Evolutionary conservation across 1,139 yeast species (phyloP).

Genomic region (Debaryomyces fabryi): DNA sequence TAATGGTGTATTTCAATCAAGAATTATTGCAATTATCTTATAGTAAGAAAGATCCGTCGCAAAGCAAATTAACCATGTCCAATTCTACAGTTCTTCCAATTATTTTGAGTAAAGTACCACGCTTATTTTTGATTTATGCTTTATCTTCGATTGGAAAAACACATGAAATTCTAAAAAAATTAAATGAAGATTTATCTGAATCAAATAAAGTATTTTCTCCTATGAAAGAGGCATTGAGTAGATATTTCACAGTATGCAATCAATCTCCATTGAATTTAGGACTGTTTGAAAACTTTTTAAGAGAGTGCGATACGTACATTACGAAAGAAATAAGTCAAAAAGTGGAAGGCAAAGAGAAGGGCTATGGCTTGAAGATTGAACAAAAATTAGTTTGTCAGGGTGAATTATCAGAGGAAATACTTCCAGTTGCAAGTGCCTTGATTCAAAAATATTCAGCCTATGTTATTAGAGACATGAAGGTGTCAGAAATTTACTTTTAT

Average conservation of each 20-base stretch:
- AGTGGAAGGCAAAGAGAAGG: slow-evolving; percentile 31
- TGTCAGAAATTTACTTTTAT: slow-evolving; percentile 61
- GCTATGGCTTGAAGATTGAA: slow-evolving; percentile 51
- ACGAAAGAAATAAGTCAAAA: slow-evolving; percentile 31
- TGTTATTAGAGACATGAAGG: slow-evolving; percentile 43
- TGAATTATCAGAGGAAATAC: slow-evolving; percentile 50
- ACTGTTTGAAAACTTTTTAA: slow-evolving; percentile 62
- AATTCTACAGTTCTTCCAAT: slow-evolving; percentile 54
- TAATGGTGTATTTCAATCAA: slow-evolving; percentile 66
- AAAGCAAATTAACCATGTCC: slow-evolving; percentile 27
- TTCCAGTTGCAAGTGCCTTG: slow-evolving; percentile 30
- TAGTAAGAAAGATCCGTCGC: slow-evolving; percentile 22
- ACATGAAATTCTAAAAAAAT: slow-evolving; percentile 56
- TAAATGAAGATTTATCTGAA: slow-evolving; percentile 46
- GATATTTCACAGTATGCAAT: slow-evolving; percentile 55
- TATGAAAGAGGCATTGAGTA: slow-evolving; percentile 54
- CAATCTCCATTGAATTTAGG: slow-evolving; percentile 61
- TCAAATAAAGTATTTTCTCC: slow-evolving; percentile 50
- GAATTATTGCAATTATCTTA: slow-evolving; percentile 54
- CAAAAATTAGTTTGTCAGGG: slow-evolving; percentile 71
- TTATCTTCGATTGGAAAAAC: slow-evolving; percentile 70
- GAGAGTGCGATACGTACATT: slow-evolving; percentile 48
- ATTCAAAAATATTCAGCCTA: slow-evolving; percentile 37
- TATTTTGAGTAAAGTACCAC: slow-evolving; percentile 66
- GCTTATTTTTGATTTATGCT: slow-evolving; percentile 69